These are phyloP conservation scores for Plasmodium relictum DNA, from an alignment of 169 alveolate genomes.

Conservation along the genomic window DNA sequence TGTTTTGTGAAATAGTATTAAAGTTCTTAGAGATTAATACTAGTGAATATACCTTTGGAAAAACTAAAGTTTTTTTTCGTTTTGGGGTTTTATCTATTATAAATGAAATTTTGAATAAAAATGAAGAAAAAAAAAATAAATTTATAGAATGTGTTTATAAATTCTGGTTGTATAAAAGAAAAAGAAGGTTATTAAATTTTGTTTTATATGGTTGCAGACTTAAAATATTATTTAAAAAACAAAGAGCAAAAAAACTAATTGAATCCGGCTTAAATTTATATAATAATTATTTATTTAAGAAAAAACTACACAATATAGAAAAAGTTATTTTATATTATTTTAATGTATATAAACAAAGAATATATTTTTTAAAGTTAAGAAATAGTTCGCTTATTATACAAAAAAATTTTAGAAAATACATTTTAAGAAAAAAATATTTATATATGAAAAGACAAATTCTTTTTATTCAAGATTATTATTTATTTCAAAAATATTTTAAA, in stretches of 20 bases:
- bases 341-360: constrained; percentile 72
- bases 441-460: constrained; percentile 22
- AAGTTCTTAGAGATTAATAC: constrained; percentile 74
- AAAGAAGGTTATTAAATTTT: constrained; percentile 39
- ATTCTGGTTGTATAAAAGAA: constrained; percentile 72
- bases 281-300: constrained; percentile 39
- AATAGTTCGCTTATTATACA: constrained; percentile 41
- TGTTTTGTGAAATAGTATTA: constrained; percentile 76
- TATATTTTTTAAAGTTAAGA: constrained; percentile 31
- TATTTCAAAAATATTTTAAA: constrained; percentile 62
- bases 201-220: constrained; percentile 73
- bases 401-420: constrained; percentile 40
- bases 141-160: constrained; percentile 76
- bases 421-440: constrained; percentile 40
- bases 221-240: constrained; percentile 62
- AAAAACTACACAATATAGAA: constrained; percentile 26
- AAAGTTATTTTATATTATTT: constrained; percentile 61
- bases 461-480: constrained; percentile 65
- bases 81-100: constrained; percentile 80
- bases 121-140: constrained; percentile 75
- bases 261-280: constrained; percentile 42
- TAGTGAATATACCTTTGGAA: constrained; percentile 80
- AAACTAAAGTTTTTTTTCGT: constrained; percentile 81
- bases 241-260: constrained; percentile 56
- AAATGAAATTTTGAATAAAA: constrained; percentile 78